Evolutionary conservation across 495 filamentous ascomycete genomes (phyloP).

Genomic region (Daldinia childiae): DNA sequence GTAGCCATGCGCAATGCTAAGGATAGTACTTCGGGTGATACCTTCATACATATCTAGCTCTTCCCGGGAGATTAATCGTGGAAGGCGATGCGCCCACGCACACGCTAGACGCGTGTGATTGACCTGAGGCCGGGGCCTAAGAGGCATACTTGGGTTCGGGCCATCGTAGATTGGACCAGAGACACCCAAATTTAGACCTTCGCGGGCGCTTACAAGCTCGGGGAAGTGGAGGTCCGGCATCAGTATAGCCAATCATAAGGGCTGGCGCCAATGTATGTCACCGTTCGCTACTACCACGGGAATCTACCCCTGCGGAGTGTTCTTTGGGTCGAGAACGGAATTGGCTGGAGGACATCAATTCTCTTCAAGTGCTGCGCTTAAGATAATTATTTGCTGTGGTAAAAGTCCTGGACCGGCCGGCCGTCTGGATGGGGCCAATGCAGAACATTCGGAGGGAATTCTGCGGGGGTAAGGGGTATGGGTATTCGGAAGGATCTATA

Average conservation of each 20-base stretch:
- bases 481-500: conserved; percentile 4
- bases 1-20: conserved; percentile 25
- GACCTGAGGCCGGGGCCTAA: conserved; percentile 7
- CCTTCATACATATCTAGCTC: conserved; percentile 27
- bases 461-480: conserved; percentile 13
- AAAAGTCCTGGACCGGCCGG: conserved; percentile 1
- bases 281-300: conserved; percentile 12
- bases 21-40: conserved; percentile 40
- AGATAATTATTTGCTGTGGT: neutral
- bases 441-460: conserved; percentile 23
- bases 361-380: conserved; percentile 14
- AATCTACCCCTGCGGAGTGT: conserved; percentile 7
- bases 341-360: conserved; percentile 20
- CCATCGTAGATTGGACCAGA: conserved; percentile 31
- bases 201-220: conserved; percentile 34
- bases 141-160: neutral
- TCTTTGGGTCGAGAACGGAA: neutral
- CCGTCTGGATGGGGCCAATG: conserved; percentile 6
- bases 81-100: conserved; percentile 31
- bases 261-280: conserved; percentile 17
- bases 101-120: conserved; percentile 29
- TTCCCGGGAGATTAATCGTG: conserved; percentile 12
- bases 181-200: conserved; percentile 32
- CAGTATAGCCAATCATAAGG: conserved; percentile 12
- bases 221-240: conserved; percentile 7